Percentiles rank a stretch among this genome's conserved stretches.
Conservation (phyloP, 306 rosid genomes). For the cucumber (Cucumis sativus) region DNA sequence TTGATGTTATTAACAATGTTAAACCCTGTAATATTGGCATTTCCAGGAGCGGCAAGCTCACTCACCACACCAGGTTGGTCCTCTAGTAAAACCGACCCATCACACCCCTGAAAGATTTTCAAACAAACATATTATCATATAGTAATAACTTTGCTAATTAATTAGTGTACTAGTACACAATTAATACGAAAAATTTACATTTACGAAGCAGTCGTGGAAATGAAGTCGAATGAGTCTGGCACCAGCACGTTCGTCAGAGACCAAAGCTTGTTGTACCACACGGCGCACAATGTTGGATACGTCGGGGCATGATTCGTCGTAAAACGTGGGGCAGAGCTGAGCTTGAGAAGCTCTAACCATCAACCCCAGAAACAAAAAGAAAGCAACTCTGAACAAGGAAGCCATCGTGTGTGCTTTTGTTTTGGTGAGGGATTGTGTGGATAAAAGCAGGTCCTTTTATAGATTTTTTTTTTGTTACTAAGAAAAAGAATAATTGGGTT, state of each 20-base stretch:
- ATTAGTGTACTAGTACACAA: neutral
- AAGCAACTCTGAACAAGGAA: conserved; percentile 1
- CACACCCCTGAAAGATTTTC: conserved; percentile 22
- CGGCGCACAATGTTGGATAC: conserved; percentile 6
- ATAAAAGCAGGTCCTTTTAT: neutral
- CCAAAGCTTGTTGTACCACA: conserved; percentile 12
- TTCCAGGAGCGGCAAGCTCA: conserved; percentile 16
- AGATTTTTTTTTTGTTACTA: neutral
- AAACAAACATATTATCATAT: neutral
- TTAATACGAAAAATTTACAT: neutral
- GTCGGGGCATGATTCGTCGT: conserved; percentile 12
- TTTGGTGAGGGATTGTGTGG: neutral
- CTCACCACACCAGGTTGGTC: conserved; percentile 15
- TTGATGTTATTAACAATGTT: conserved; percentile 28
- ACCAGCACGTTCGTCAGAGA: conserved; percentile 12
- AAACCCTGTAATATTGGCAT: conserved; percentile 13
- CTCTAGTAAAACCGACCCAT: conserved; percentile 33
- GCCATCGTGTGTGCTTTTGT: neutral
- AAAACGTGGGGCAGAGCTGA: conserved; percentile 21
- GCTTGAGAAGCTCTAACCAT: conserved; percentile 11
- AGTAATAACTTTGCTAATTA: neutral
- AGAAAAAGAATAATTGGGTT: neutral
- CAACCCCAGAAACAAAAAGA: neutral
- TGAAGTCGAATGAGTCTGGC: conserved; percentile 29
- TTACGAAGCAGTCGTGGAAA: conserved; percentile 26